Evolutionary conservation across 1,284 basidiomycete genomes (phyloP).

Genomic region (Inonotus hispidus): DNA sequence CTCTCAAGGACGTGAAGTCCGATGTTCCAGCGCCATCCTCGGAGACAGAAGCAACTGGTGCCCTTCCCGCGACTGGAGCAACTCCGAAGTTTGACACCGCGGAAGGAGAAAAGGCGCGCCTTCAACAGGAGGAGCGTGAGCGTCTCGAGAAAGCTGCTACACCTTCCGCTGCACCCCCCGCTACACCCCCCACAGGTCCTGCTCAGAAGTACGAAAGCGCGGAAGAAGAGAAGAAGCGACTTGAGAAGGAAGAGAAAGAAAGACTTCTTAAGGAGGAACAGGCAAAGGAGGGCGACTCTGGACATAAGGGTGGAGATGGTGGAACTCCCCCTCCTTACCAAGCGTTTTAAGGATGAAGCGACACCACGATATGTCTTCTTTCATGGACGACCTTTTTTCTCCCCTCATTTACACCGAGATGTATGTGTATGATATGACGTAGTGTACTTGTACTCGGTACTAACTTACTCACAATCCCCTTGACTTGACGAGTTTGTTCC

Average conservation of each 20-base stretch:
- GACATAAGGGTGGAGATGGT: slow-evolving; percentile 13
- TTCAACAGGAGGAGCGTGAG: slow-evolving; percentile 36
- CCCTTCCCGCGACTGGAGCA: neutral
- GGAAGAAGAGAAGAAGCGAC: slow-evolving; percentile 62
- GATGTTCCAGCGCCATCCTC: slow-evolving; percentile 22
- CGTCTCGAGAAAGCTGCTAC: slow-evolving; percentile 25
- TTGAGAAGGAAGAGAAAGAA: slow-evolving; percentile 63
- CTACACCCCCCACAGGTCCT: neutral
- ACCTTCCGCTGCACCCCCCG: too few relatives aligned
- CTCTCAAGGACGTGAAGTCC: slow-evolving; percentile 46
- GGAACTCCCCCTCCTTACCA: slow-evolving; percentile 66
- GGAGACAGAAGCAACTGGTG: neutral
- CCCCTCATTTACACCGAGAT: neutral
- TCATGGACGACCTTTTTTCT: neutral
- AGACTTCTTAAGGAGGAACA: slow-evolving; percentile 34
- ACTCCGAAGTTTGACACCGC: slow-evolving; percentile 30
- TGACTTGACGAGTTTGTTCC: neutral
- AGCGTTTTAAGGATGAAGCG: slow-evolving; percentile 35
- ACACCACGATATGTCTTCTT: neutral
- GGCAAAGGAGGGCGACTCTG: slow-evolving; percentile 17
- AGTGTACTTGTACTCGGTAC: too few relatives aligned
- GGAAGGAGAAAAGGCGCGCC: slow-evolving; percentile 37
- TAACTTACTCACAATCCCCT: too few relatives aligned
- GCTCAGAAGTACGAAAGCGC: slow-evolving; percentile 40
- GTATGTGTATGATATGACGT: neutral